Evolutionary conservation across 2,329 filamentous ascomycete genomes (phyloP), one percentile per base, ranked within the genome.

Genomic region (Epichloe scottii): DNA sequence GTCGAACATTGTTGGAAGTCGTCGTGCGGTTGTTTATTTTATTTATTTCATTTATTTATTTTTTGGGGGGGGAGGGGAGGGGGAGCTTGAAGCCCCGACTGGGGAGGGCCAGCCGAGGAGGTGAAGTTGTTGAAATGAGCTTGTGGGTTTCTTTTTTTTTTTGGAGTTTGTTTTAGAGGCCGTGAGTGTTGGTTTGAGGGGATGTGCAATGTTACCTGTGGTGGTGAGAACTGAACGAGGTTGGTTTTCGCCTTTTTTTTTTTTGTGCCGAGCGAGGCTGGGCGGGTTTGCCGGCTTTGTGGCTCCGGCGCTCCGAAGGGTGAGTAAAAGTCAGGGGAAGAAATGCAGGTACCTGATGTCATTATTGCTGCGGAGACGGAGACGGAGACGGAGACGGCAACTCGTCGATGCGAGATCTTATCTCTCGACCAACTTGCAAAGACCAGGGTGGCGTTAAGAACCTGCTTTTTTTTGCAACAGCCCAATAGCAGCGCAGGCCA

Each of bases 1-100:
- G 54, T 71, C 69, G 58, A 71, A 71, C 56, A 50, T 50, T 23
- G 11, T 44, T 15, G 17, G 11, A 2, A 5, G 14, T 42, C 34
- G 33, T 5, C 1, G 17, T 35, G 12, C 21, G 14, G 19, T n/a
- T 30, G 26, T 26, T 26, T 26, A 8, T 26, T 26, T 26, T 26
- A 2, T 10, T 7, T 8, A 3, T 30, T 26, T 26, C 8, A 2
- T 10, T 7, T 8, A 3, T 30, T 30, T 30, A 3, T 30, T 30
- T 30, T 30, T 7, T 2, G 3, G 17, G 38, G 38, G 3, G n/a
- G n/a, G 8, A 17, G 17, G 23, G 5, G 38, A 40, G 38, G 17
- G 23, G 5, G 38, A 40, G 38, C 38, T 21, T 40, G 7, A 11
- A 21, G 38, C 38, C 21, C 38, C 38, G 38, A 19, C 8, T 21